Conservation (phyloP, 208 protist genomes). For the Acanthamoeba triangularis region DNA sequence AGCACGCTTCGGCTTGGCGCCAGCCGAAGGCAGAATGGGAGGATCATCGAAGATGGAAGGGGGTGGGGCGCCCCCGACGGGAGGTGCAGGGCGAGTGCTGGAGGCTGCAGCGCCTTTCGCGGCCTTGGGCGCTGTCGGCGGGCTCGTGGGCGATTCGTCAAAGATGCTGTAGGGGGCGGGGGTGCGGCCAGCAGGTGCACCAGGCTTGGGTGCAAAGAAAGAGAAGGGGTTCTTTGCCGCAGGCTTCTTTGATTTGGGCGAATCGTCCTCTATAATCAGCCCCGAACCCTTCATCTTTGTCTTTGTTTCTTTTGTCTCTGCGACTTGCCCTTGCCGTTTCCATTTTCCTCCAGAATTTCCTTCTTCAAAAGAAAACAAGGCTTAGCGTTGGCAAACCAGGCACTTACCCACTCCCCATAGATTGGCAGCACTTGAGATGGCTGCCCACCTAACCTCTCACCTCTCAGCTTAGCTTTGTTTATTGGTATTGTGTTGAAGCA, state of each 20-base stretch:
- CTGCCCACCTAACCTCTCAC: no score
- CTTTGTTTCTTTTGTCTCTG: background rate
- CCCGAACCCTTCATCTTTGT: background rate
- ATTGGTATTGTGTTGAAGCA: no score
- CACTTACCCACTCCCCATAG: no score
- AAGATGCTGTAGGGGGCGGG: slow-evolving; percentile 66
- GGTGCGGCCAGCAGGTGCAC: background rate
- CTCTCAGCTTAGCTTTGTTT: no score
- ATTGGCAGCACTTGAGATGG: no score
- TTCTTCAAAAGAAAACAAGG: no score
- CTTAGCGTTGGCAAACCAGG: no score
- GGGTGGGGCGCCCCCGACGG: background rate
- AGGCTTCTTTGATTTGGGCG: background rate
- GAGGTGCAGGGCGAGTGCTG: background rate
- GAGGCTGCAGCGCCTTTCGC: background rate
- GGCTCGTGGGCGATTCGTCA: background rate
- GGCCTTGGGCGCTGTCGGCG: background rate
- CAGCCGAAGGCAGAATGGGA: background rate
- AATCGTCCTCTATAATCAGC: slow-evolving; percentile 35
- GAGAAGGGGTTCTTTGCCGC: slow-evolving; percentile 33
- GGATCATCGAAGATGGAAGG: slow-evolving; percentile 50
- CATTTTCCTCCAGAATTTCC: background rate
- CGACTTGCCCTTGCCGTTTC: background rate
- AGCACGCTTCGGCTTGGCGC: background rate
- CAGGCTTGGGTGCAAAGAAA: slow-evolving; percentile 15